A percentile compares a stretch with the other conserved stretches of the same genome.
These are phyloP conservation scores for Paspalum vaginatum DNA, from an alignment of 176 grass and related monocot species.

Conservation along the genomic window DNA sequence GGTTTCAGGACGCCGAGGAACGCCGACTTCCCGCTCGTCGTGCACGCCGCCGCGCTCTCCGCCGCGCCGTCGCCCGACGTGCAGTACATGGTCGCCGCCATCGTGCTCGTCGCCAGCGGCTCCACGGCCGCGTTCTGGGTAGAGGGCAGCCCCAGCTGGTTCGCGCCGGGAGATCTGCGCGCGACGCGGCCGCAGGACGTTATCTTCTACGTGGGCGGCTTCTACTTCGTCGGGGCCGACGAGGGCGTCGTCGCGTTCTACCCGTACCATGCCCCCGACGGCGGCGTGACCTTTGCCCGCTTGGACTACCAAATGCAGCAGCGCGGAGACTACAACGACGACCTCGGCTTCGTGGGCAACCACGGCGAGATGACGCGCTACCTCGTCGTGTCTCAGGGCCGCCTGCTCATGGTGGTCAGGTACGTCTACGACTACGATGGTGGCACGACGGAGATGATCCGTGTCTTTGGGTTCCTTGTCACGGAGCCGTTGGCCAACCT, in stretches of 20 bases:
- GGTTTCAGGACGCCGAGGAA: background rate
- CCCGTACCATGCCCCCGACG: background rate
- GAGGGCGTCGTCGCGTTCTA: slow-evolving; percentile 24
- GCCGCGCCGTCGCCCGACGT: background rate
- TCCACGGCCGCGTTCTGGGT: slow-evolving; percentile 28
- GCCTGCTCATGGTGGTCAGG: slow-evolving; percentile 44
- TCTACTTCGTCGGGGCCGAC: slow-evolving; percentile 22
- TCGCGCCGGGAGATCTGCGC: background rate
- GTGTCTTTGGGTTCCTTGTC: slow-evolving; percentile 15
- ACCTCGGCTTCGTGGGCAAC: background rate
- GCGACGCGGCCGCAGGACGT: slow-evolving; percentile 6
- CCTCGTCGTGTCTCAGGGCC: slow-evolving; percentile 36
- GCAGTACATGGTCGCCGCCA: slow-evolving; percentile 37
- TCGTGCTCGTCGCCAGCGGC: background rate
- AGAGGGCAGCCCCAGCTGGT: slow-evolving; percentile 27
- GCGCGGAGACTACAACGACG: slow-evolving; percentile 1
- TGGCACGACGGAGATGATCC: background rate
- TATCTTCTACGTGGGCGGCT: slow-evolving; percentile 6
- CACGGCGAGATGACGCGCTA: slow-evolving; percentile 6
- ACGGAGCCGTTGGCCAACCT: no score
- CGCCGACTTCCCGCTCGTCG: background rate
- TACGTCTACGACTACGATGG: background rate
- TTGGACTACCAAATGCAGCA: background rate
- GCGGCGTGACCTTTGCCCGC: background rate
- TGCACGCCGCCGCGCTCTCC: slow-evolving; percentile 31